Percentiles rank a stretch among this genome's conserved stretches.
phyloP scores from a whole-genome alignment of 768 basidiomycete genomes.

The Multifurca ochricompacta region DNA sequence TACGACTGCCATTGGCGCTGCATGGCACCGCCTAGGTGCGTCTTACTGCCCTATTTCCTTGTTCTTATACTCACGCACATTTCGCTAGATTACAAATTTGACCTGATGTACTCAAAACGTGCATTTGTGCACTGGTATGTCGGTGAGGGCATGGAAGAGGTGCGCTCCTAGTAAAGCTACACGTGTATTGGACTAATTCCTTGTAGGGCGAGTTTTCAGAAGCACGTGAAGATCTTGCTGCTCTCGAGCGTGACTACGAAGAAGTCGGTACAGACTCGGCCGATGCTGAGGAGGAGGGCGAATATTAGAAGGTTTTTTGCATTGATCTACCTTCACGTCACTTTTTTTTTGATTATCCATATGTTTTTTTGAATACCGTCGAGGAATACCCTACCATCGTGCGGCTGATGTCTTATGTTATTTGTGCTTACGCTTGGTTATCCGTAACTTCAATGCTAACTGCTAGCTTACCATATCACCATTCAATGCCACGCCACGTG shows the following conservation, averaged over 20 bases:
- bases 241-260: conserved; percentile 92
- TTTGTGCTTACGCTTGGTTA: conserved; percentile 19
- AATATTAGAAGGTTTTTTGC: conserved; percentile 37
- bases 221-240: conserved; percentile 96
- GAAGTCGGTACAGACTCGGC: conserved; percentile 78
- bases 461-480: no score
- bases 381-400: conserved; percentile 9
- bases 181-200: conserved; percentile 15
- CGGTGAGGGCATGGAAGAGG: conserved; percentile 99
- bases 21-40: conserved; percentile 81
- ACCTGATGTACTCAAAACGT: conserved; percentile 94
- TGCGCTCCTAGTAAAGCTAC: conserved; percentile 19
- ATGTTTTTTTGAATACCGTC: background rate
- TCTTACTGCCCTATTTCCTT: background rate
- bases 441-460: conserved; percentile 21
- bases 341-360: background rate
- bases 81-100: conserved; percentile 85
- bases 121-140: conserved; percentile 94
- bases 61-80: conserved; percentile 13
- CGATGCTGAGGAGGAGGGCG: conserved; percentile 59
- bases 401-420: conserved; percentile 14
- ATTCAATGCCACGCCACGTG: no score
- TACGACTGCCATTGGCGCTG: conserved; percentile 88
- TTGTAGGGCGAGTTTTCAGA: conserved; percentile 92
- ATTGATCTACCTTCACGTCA: background rate